Conservation (phyloP, 2,329 filamentous ascomycete species). For the Aspergillus piperis region DNA sequence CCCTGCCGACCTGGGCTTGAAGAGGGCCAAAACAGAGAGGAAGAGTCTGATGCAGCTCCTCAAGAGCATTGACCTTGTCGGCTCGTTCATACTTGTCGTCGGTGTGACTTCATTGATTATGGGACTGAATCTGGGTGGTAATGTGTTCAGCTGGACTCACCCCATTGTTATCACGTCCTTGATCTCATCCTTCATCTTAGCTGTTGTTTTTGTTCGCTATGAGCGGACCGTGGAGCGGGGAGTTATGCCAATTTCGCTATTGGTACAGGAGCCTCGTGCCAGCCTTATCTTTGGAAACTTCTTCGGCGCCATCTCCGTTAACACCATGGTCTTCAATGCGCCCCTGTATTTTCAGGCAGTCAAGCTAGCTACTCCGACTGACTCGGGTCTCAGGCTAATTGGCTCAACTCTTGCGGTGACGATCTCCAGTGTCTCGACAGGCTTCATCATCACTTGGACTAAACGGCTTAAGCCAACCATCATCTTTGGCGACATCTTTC, state of each 20-base stretch:
- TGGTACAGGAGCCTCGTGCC: conserved; percentile 50
- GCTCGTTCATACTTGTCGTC: conserved; percentile 50
- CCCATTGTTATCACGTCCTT: conserved; percentile 53
- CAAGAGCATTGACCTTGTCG: conserved; percentile 52
- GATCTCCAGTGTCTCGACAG: conserved; percentile 57
- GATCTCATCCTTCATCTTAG: conserved; percentile 41
- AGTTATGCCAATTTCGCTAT: conserved; percentile 53
- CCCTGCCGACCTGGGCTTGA: conserved; percentile 49
- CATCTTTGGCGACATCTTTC: conserved; percentile 51
- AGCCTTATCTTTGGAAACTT: conserved; percentile 56
- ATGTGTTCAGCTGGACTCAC: conserved; percentile 54
- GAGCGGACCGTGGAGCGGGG: conserved; percentile 49
- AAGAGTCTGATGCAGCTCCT: conserved; percentile 46
- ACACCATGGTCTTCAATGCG: conserved; percentile 67
- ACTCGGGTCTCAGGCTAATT: conserved; percentile 71
- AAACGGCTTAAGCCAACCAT: conserved; percentile 63
- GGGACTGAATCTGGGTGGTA: conserved; percentile 56
- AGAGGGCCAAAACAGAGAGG: conserved; percentile 44
- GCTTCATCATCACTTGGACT: conserved; percentile 63
- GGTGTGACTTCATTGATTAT: conserved; percentile 53
- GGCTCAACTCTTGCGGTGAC: conserved; percentile 62
- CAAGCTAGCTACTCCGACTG: conserved; percentile 67
- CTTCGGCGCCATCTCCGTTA: conserved; percentile 51
- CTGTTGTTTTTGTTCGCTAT: conserved; percentile 43
- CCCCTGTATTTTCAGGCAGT: conserved; percentile 78